Base-by-base conservation (phyloP, 441 rosid genomes). In the Manihot esculenta region DNA sequence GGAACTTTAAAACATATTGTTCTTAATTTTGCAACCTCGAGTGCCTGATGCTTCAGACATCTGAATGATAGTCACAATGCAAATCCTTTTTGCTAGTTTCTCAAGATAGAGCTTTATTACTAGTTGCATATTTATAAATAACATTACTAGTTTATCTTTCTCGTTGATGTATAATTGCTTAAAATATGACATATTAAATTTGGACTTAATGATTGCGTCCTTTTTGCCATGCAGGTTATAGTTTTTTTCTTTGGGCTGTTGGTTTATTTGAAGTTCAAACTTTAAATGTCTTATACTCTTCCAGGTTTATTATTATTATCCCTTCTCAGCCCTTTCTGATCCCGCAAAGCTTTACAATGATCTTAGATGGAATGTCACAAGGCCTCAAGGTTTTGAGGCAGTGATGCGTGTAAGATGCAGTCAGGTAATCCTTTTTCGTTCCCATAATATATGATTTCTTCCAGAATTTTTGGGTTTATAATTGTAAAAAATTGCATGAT, bases 321-420 rank as follows among this genome's bases (percentile, higher is more conserved):
- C 99, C 54, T 96, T 96, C 83, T 94, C 99, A 41, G 96, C 94
- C 45, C 76, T 92, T 68, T 84, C 93, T 68, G 98, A 94, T 89
- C 84, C 96, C 42, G 93, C 97, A 70, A 96, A 94, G 93, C 96
- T 96, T 48, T 94, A 88, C 86, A 96, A 92, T 80, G 99, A 96
- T 85, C 96, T 92, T 27, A 90, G 93, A 81, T 96, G 99, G 99
- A 96, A 96, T 83, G 78, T 94, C 74, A 85, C 93, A 49, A 88
- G 99, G 84, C 99, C 98, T 67, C 99, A 96, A 84, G 98, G 99
- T 69, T 89, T 85, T 83, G 99, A 96, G 88, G 96, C 99, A 53
- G 99, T 96, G 62, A 94, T 96, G 99, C 91, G 98, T 70, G 99
- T 96, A 74, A 85, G 99, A 85, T 92, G 99, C 86, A 90, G 99